These are phyloP conservation scores for Pseudogymnoascus sp. DNA, from an alignment of 2,329 filamentous ascomycete species.

Conservation along the genomic window DNA sequence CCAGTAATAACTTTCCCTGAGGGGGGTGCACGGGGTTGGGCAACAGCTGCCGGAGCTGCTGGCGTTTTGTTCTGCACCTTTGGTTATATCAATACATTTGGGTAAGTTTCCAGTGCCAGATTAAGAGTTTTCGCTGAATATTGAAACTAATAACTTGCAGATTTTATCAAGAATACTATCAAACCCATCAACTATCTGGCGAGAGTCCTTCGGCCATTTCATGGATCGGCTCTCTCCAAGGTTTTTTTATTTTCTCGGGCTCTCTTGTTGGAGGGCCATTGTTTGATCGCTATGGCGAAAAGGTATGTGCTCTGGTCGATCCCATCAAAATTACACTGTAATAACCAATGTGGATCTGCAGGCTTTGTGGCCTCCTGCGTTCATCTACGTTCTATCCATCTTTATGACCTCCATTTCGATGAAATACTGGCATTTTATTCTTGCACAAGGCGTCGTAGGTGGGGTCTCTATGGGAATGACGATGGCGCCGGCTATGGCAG, in stretches of 20 bases:
- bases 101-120: constrained; percentile 23
- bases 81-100: constrained; percentile 41
- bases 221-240: constrained; percentile 51
- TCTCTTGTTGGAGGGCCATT: constrained; percentile 49
- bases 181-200: constrained; percentile 37
- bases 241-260: constrained; percentile 41
- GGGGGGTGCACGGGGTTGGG: constrained; percentile 48
- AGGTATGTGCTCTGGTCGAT: constrained; percentile 20
- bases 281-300: constrained; percentile 55
- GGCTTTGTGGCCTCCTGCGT: constrained; percentile 41
- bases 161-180: constrained; percentile 50
- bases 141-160: constrained; percentile 26
- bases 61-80: constrained; percentile 38
- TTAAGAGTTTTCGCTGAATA: background rate
- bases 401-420: constrained; percentile 54
- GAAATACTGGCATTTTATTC: constrained; percentile 45
- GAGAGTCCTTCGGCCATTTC: constrained; percentile 45
- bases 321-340: constrained; percentile 11
- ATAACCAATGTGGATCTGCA: constrained; percentile 19
- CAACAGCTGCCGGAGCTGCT: constrained; percentile 38
- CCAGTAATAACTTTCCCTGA: constrained; percentile 40
- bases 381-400: constrained; percentile 50
- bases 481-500: constrained; percentile 36
- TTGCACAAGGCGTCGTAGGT: constrained; percentile 39
- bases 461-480: constrained; percentile 38